Evolutionary conservation across 345 rosid genomes (phyloP).

Genomic region (Syzygium grande): DNA sequence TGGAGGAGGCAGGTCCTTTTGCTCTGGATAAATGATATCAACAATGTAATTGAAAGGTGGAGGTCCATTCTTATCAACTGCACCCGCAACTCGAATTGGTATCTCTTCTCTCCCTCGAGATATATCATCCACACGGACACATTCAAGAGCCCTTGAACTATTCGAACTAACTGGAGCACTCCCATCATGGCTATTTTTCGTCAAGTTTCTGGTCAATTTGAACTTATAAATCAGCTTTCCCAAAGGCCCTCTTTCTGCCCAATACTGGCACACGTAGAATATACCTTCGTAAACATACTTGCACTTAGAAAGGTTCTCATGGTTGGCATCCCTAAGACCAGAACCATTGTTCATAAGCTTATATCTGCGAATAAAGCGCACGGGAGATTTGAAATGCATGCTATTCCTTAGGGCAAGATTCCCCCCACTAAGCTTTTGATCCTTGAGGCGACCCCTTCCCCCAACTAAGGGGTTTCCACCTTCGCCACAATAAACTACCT

Average conservation of each 20-base stretch:
- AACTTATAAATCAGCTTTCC: constrained; percentile 19
- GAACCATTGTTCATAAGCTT: background rate
- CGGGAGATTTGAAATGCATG: background rate
- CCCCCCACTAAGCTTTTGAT: constrained; percentile 24
- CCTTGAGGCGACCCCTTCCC: background rate
- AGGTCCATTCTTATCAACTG: background rate
- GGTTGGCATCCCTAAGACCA: background rate
- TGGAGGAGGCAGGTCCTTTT: background rate
- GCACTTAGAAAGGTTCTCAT: background rate
- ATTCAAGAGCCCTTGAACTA: background rate
- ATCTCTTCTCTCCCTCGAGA: constrained; percentile 7
- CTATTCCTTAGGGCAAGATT: constrained; percentile 32
- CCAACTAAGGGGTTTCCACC: constrained; percentile 19
- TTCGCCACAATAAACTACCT: constrained; percentile 16
- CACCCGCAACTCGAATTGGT: background rate
- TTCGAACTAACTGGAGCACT: background rate
- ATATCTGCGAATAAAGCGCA: background rate
- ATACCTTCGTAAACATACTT: constrained; percentile 24
- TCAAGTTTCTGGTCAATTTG: constrained; percentile 1
- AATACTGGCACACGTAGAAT: constrained; percentile 3
- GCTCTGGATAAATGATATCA: background rate
- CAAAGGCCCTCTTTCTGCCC: constrained; percentile 7
- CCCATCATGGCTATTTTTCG: background rate
- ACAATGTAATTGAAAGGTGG: background rate
- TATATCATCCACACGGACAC: constrained; percentile 1